Conservation (phyloP, 148 eudicot species). For the Rhododendron ferrugineum region DNA sequence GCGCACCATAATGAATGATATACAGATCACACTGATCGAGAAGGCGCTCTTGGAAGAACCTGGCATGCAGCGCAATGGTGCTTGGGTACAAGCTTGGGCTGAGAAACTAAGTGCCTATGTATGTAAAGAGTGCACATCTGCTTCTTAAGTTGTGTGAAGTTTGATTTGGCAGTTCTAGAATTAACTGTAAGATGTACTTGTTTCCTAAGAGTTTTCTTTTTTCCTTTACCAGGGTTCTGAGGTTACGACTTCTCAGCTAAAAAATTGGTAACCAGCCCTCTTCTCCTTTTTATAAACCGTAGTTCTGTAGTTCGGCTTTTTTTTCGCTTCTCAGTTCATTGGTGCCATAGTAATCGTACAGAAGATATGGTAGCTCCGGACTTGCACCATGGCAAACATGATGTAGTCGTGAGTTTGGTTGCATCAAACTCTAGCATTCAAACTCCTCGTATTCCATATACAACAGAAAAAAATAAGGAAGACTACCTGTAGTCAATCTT, state of each 20-base stretch:
- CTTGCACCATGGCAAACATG: too few relatives aligned
- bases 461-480: too few relatives aligned
- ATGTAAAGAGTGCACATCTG: conserved; percentile 21
- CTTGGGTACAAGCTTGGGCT: conserved; percentile 60
- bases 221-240: conserved; percentile 73
- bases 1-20: conserved; percentile 75
- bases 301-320: not conserved
- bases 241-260: conserved; percentile 69
- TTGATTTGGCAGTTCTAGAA: not conserved
- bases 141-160: not conserved
- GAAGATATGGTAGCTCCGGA: not conserved
- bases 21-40: conserved; percentile 58
- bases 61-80: conserved; percentile 72
- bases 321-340: not conserved
- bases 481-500: too few relatives aligned
- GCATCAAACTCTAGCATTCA: too few relatives aligned
- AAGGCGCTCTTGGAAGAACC: conserved; percentile 72
- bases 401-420: too few relatives aligned
- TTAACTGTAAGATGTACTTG: not conserved
- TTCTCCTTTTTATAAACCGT: not conserved
- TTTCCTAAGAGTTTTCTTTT: conserved; percentile 12
- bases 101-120: conserved; percentile 65
- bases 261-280: conserved; percentile 63
- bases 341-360: not conserved
- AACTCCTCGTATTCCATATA: too few relatives aligned